These are phyloP conservation scores for Phyllosticta ampelicida DNA, from an alignment of 2,329 filamentous ascomycete species.

Conservation along the genomic window DNA sequence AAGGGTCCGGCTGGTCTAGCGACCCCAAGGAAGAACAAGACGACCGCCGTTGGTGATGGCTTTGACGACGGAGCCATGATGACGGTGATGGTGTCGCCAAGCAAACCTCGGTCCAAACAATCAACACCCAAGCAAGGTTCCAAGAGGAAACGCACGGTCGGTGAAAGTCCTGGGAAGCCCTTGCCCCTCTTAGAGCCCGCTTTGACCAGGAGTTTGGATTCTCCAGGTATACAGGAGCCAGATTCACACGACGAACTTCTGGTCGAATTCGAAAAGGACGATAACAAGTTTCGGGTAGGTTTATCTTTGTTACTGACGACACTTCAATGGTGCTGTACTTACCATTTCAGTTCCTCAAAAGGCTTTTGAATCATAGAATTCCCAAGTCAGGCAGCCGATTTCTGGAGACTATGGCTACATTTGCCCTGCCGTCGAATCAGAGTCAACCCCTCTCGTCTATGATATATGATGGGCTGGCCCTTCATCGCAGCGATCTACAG, in stretches of 20 bases:
- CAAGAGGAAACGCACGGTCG: constrained; percentile 56
- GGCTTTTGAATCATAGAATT: constrained; percentile 52
- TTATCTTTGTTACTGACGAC: neutral
- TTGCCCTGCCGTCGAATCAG: constrained; percentile 54
- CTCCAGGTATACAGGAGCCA: neutral
- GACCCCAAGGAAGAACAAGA: constrained; percentile 54
- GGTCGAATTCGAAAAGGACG: constrained; percentile 27
- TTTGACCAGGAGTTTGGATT: neutral
- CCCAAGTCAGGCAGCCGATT: constrained; percentile 47
- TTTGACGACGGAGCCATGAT: constrained; percentile 60
- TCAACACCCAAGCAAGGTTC: constrained; percentile 50
- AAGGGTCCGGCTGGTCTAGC: constrained; percentile 20
- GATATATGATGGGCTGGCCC: constrained; percentile 56
- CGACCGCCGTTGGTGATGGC: constrained; percentile 56
- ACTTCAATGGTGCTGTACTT: neutral
- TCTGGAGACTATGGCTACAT: constrained; percentile 56
- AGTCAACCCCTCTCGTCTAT: constrained; percentile 53
- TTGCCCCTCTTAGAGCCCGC: constrained; percentile 38
- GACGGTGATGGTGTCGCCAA: constrained; percentile 43
- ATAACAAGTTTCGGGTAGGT: constrained; percentile 24
- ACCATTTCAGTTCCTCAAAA: constrained; percentile 39
- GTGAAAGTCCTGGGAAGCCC: constrained; percentile 52
- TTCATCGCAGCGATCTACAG: constrained; percentile 37
- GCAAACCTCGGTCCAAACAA: constrained; percentile 39
- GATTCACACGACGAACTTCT: constrained; percentile 17